Evolutionary conservation across 2,329 filamentous ascomycete genomes (phyloP).

Genomic region (Penicillium corylophilum): DNA sequence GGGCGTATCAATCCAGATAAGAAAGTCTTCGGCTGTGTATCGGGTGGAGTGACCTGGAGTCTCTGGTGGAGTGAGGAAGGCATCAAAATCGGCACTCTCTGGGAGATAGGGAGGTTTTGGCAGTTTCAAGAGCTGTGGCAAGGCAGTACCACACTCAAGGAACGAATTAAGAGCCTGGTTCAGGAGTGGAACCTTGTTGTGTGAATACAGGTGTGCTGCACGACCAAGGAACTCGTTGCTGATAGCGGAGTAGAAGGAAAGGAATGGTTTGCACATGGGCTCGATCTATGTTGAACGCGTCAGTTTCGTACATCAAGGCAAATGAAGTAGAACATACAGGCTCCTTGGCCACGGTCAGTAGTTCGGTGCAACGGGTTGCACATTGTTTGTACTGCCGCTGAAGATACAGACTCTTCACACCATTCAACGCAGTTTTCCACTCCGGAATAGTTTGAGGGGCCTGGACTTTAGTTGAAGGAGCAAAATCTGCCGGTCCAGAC

Average conservation of each 20-base stretch:
- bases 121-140: constrained; percentile 21
- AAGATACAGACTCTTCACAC: constrained; percentile 38
- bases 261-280: constrained; percentile 38
- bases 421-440: constrained; percentile 35
- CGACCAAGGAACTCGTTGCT: constrained; percentile 50
- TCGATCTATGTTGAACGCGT: constrained; percentile 29
- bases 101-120: neutral
- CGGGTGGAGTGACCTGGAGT: neutral
- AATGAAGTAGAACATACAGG: constrained; percentile 25
- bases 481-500: constrained; percentile 18
- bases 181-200: constrained; percentile 44
- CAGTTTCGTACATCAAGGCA: neutral
- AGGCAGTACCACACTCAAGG: constrained; percentile 29
- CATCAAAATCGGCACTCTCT: neutral
- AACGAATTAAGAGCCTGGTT: constrained; percentile 43
- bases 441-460: constrained; percentile 24
- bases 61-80: neutral
- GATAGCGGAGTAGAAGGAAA: constrained; percentile 49
- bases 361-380: constrained; percentile 29
- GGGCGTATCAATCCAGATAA: constrained; percentile 10
- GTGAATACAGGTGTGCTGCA: constrained; percentile 47
- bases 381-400: constrained; percentile 44
- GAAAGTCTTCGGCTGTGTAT: constrained; percentile 1
- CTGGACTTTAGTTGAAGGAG: constrained; percentile 15
- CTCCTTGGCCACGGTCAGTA: constrained; percentile 27